phyloP scores from a whole-genome alignment of 768 basidiomycete species.

The Podaxis sp. region DNA sequence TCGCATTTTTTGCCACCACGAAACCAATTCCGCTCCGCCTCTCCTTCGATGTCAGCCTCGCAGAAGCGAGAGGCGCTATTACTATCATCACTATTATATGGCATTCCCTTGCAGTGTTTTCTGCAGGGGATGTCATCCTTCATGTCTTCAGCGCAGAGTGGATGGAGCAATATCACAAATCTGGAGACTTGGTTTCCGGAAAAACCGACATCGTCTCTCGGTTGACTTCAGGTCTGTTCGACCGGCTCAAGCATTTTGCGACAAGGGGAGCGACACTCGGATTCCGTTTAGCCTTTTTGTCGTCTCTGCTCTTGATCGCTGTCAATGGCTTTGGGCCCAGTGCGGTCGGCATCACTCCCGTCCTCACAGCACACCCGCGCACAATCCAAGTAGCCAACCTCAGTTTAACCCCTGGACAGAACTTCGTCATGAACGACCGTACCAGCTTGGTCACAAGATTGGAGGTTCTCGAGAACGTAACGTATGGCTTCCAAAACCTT shows the following conservation, averaged over 20 bases:
- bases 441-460: not conserved
- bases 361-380: not conserved
- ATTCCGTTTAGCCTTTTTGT: not conserved
- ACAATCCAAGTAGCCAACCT: not conserved
- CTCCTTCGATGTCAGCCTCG: not conserved
- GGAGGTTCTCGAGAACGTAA: not conserved
- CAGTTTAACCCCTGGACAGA: not conserved
- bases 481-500: not conserved
- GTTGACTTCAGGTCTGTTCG: not conserved
- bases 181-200: not conserved
- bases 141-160: not conserved
- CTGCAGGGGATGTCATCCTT: not conserved
- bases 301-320: not conserved
- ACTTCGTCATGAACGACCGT: not conserved
- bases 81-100: not conserved
- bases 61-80: not conserved
- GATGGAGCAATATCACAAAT: not conserved
- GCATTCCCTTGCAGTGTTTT: not conserved
- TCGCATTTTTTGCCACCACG: not conserved
- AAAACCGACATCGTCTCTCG: not conserved
- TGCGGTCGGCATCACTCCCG: not conserved
- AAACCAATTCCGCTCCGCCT: not conserved
- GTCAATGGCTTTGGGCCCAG: not conserved
- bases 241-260: not conserved
- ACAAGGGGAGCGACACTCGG: not conserved